Evolutionary conservation across 805 yeast species (phyloP).

Genomic region (Vanderwaltozyma yarrowii): DNA sequence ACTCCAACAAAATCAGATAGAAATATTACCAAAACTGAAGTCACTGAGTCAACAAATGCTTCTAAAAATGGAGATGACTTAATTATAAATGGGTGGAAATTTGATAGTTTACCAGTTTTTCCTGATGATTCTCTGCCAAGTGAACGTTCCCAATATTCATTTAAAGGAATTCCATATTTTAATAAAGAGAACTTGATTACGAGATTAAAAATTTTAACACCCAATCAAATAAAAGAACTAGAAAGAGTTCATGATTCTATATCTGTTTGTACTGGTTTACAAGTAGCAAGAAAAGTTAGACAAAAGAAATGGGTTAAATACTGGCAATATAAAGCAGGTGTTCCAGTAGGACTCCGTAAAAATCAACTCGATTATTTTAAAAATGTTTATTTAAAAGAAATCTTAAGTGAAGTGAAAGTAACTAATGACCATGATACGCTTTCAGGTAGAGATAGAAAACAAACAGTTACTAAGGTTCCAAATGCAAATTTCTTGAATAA

Average conservation of each 20-base stretch:
- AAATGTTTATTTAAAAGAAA: slow-evolving; percentile 24
- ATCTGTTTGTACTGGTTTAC: slow-evolving; percentile 35
- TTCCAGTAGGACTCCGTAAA: slow-evolving; percentile 26
- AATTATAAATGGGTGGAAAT: slow-evolving; percentile 27
- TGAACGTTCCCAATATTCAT: slow-evolving; percentile 16
- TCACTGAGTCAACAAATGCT: too few species aligned
- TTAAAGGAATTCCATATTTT: slow-evolving; percentile 37
- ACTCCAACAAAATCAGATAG: not conserved
- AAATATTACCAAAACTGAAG: slow-evolving; percentile 6
- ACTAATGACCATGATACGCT: slow-evolving; percentile 30
- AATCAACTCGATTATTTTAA: slow-evolving; percentile 17
- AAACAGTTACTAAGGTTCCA: slow-evolving; percentile 36
- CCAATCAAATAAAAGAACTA: slow-evolving; percentile 34
- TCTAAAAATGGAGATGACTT: slow-evolving; percentile 6
- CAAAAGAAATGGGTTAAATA: slow-evolving; percentile 40
- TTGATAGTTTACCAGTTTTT: slow-evolving; percentile 21
- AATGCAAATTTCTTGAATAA: slow-evolving; percentile 40
- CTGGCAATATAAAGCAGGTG: slow-evolving; percentile 37
- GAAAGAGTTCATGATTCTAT: slow-evolving; percentile 43
- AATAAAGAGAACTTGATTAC: slow-evolving; percentile 19
- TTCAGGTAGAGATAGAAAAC: slow-evolving; percentile 34
- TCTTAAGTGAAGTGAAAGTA: slow-evolving; percentile 23
- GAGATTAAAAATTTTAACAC: slow-evolving; percentile 26
- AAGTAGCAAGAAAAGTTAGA: slow-evolving; percentile 34
- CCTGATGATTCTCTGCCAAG: slow-evolving; percentile 9